Evolutionary conservation across 2,329 filamentous ascomycete species (phyloP).

Genomic region (Sarocladiaceae sp.): DNA sequence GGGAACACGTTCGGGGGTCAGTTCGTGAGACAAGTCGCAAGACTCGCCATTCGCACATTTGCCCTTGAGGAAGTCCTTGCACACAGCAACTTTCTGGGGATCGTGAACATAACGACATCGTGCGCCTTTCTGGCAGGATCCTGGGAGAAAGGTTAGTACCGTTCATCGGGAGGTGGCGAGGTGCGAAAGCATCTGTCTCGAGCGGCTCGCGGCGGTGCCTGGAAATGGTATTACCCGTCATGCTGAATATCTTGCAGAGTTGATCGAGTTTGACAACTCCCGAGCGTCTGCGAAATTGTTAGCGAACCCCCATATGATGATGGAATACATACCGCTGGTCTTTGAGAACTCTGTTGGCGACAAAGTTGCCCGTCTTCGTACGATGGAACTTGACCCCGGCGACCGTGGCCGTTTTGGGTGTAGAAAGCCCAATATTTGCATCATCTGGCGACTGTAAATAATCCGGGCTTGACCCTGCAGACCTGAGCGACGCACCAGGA

Average conservation of each 20-base stretch:
- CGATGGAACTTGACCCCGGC: constrained; percentile 77
- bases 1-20: constrained; percentile 76
- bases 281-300: constrained; percentile 34
- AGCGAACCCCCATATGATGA: constrained; percentile 5
- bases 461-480: not conserved
- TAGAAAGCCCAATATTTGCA: constrained; percentile 54
- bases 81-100: constrained; percentile 78
- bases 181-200: not conserved
- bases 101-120: constrained; percentile 79
- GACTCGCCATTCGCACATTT: constrained; percentile 68
- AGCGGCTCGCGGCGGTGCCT: not conserved
- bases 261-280: constrained; percentile 57
- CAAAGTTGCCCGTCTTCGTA: constrained; percentile 82
- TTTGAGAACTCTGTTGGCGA: constrained; percentile 68
- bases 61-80: constrained; percentile 79
- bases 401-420: constrained; percentile 66
- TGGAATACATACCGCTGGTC: constrained; percentile 61
- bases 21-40: constrained; percentile 88
- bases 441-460: constrained; percentile 33
- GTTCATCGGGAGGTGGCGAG: constrained; percentile 14
- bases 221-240: constrained; percentile 51
- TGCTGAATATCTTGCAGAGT: constrained; percentile 66
- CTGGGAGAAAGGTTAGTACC: constrained; percentile 49
- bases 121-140: constrained; percentile 77
- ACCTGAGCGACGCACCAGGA: constrained; percentile 46